Evolutionary conservation across 2,329 filamentous ascomycete genomes (phyloP).

Genomic region (Aspergillus glaucus): DNA sequence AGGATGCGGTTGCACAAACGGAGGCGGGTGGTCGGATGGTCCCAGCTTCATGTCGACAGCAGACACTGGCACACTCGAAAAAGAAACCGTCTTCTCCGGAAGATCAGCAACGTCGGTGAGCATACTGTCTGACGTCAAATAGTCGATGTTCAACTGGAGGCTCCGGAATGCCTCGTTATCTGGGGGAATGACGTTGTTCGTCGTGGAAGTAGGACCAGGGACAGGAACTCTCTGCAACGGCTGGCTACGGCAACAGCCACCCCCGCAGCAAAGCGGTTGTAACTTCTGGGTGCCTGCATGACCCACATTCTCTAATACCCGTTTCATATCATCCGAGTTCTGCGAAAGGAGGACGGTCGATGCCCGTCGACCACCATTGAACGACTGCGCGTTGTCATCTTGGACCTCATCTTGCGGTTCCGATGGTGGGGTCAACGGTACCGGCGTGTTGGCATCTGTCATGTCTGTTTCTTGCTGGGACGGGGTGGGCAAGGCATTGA

Average conservation of each 20-base stretch:
- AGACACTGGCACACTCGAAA: conserved; percentile 41
- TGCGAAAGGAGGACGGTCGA: conserved; percentile 50
- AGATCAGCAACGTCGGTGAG: conserved; percentile 66
- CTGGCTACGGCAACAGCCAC: conserved; percentile 58
- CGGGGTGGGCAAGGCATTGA: conserved; percentile 19
- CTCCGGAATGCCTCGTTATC: conserved; percentile 81
- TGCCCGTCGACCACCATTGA: conserved; percentile 30
- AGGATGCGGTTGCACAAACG: conserved; percentile 88
- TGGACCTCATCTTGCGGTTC: conserved; percentile 36
- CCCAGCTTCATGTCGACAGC: conserved; percentile 27
- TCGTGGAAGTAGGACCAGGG: conserved; percentile 30
- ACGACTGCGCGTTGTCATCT: conserved; percentile 19
- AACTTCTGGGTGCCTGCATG: conserved; percentile 53
- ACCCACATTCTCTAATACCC: conserved; percentile 50
- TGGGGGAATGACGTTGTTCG: conserved; percentile 52
- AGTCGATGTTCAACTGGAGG: conserved; percentile 67
- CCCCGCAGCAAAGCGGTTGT: conserved; percentile 58
- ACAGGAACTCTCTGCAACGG: conserved; percentile 41
- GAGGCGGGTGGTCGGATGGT: conserved; percentile 62
- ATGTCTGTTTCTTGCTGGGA: conserved; percentile 29
- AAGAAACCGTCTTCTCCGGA: conserved; percentile 67
- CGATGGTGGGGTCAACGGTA: conserved; percentile 37
- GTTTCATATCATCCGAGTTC: conserved; percentile 53
- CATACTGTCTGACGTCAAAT: conserved; percentile 62
- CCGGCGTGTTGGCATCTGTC: conserved; percentile 33